Evolutionary conservation across 352 stramenopile genomes (phyloP).

Genomic region (Globisporangium solare): DNA sequence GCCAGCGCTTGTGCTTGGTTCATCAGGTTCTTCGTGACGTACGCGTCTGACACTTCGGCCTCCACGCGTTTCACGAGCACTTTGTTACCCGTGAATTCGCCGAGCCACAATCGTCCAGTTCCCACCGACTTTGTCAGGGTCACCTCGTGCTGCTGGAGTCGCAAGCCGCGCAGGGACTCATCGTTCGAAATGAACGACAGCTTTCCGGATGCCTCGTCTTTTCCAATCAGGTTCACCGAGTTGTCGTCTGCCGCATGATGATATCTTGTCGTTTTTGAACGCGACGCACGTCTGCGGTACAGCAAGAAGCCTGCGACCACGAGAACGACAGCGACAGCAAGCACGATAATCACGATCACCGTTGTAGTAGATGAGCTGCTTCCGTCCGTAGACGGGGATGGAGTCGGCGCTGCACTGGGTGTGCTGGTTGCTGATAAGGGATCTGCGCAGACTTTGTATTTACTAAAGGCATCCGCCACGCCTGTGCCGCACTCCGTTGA

Average conservation of each 20-base stretch:
- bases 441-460: background rate
- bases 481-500: background rate
- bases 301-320: conserved; percentile 37
- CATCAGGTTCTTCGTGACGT: conserved; percentile 58
- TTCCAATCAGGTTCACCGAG: conserved; percentile 42
- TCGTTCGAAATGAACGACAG: conserved; percentile 54
- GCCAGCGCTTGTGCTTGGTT: conserved; percentile 43
- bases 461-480: background rate
- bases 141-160: conserved; percentile 41
- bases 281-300: conserved; percentile 21
- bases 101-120: conserved; percentile 44
- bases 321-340: conserved; percentile 31
- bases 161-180: conserved; percentile 47
- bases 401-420: background rate
- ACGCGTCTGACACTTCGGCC: conserved; percentile 49
- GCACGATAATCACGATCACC: conserved; percentile 46
- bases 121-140: conserved; percentile 49
- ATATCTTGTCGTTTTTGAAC: conserved; percentile 11
- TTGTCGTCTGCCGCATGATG: conserved; percentile 15
- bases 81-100: conserved; percentile 47
- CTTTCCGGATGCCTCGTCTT: conserved; percentile 39
- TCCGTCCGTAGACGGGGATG: background rate
- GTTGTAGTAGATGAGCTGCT: conserved; percentile 18
- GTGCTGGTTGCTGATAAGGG: background rate
- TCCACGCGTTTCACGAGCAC: conserved; percentile 75